These are phyloP conservation scores for Boletus vermiculosoides DNA, from an alignment of 768 basidiomycete species.

Conservation along the genomic window DNA sequence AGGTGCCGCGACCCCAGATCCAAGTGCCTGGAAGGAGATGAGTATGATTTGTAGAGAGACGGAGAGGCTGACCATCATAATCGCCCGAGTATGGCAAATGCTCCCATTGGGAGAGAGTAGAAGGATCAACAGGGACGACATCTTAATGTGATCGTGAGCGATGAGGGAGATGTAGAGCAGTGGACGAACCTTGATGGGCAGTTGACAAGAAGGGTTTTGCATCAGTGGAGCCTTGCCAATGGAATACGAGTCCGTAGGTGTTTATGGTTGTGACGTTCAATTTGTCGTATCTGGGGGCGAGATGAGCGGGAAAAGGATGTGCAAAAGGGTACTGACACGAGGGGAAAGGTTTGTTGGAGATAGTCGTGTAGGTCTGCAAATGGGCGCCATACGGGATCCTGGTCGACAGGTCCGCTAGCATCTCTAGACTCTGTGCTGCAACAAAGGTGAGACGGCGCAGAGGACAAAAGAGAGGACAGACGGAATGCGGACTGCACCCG, in stretches of 20 bases:
- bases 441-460: slow-evolving; percentile 25
- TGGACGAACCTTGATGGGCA: not conserved
- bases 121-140: not conserved
- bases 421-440: not conserved
- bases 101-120: not conserved
- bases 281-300: not conserved
- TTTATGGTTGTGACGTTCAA: not conserved
- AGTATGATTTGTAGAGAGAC: not conserved
- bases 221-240: not conserved
- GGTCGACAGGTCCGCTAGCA: not conserved
- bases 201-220: not conserved
- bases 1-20: not conserved
- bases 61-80: not conserved
- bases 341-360: not conserved
- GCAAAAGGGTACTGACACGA: not conserved
- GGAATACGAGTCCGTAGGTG: not conserved
- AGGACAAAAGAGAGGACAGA: slow-evolving; percentile 13
- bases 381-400: not conserved
- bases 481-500: slow-evolving; percentile 39
- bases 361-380: not conserved
- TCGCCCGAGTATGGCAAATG: not conserved
- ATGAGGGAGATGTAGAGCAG: not conserved
- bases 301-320: not conserved
- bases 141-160: not conserved
- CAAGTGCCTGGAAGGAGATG: not conserved